Evolutionary conservation across 768 basidiomycete genomes (phyloP), one percentile per base, ranked within the genome.

Genomic region (Termitomyces sp.): DNA sequence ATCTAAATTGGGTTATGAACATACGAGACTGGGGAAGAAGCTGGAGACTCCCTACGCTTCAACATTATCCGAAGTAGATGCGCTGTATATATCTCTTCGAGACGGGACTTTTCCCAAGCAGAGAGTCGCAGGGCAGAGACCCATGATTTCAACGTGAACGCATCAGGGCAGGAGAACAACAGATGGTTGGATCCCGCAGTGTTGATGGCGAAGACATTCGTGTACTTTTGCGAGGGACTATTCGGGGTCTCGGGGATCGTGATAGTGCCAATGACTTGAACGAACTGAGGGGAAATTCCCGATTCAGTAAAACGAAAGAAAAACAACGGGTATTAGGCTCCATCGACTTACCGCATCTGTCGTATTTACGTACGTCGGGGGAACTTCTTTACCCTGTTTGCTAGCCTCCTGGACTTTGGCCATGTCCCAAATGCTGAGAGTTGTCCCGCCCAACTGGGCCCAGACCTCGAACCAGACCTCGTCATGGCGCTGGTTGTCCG

Each of bases 61-160:
- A 90, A 70, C n/a, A 81, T 89, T 66, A 88, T 91, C 53, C 92
- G 81, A 61, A 98, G 81, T 45, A 98, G 74, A 74, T 98, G 92
- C 5, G 94, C 95, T 0, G 97, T 98, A 69, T 98, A 98, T 59
- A 99, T 94, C 74, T 99, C 96, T 71, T 97, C 93, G 16, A 98
- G 79, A 44, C 94, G 85, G 1, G 92, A 88, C 67, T 95, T 94
- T 73, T 99, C 97, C 94, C 94, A 99, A 52, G 90, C 82, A 10
- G 89, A 86, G 5, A 99, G 79, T 18, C 97, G 87, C 38, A 98
- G 78, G 5, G 94, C 93, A 24, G 92, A 87, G 7, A 92, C 86
- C 96, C 96, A 98, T n/a, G 88, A 85, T 33, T 89, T 78, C 54
- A 95, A 78, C 16, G 86, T 81, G 45, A 76, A 69, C 30, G 85